Conservation (phyloP, 1,284 basidiomycete genomes). For the Pholiota adiposa region DNA sequence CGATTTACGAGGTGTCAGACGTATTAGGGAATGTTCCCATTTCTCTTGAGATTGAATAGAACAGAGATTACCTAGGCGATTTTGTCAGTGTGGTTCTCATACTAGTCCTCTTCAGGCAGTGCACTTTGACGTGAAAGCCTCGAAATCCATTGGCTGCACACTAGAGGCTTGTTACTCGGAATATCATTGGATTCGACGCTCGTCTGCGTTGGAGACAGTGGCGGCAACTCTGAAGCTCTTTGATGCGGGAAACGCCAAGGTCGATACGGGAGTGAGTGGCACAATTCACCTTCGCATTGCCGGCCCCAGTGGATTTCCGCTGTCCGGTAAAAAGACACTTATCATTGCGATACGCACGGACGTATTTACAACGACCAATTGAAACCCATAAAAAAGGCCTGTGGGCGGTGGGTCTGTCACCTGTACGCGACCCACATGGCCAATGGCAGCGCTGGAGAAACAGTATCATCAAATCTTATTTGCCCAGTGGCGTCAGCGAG, state of each 20-base stretch:
- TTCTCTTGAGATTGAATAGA: background rate
- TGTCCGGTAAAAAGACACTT: background rate
- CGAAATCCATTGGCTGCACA: background rate
- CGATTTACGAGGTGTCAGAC: background rate
- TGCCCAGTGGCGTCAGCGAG: background rate
- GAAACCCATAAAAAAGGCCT: background rate
- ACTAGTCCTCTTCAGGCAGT: background rate
- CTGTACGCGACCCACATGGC: conserved; percentile 1
- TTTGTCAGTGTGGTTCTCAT: conserved; percentile 3
- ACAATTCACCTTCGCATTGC: background rate
- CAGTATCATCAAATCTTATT: background rate
- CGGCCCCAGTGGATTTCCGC: background rate
- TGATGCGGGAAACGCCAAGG: conserved; percentile 2
- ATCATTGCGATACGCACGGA: background rate
- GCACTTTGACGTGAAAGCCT: background rate
- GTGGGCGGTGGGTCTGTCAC: background rate
- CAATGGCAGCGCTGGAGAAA: background rate
- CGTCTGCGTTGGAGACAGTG: background rate
- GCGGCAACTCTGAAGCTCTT: background rate
- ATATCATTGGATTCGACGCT: background rate
- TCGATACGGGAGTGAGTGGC: background rate
- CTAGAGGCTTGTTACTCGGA: background rate
- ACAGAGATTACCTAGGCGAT: background rate
- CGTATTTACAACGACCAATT: background rate
- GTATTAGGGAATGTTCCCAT: background rate